These are phyloP conservation scores for Pichia sp. DNA, from an alignment of 1,139 yeast species.

Conservation along the genomic window DNA sequence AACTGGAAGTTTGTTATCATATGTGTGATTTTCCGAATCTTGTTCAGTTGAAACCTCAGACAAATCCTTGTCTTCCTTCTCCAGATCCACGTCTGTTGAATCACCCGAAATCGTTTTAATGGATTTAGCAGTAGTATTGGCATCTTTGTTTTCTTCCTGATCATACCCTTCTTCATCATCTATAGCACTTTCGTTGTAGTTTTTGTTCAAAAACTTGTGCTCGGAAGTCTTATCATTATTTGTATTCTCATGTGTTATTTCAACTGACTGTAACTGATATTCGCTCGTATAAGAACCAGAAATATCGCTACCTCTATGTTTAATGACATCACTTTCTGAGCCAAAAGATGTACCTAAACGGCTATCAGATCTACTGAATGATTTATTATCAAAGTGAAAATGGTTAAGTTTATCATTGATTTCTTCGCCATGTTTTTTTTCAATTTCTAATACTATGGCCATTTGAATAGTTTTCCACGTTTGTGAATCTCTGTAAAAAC, in stretches of 20 bases:
- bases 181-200: background rate
- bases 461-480: slow-evolving; percentile 62
- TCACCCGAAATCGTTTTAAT: background rate
- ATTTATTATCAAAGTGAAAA: slow-evolving; percentile 4
- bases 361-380: slow-evolving; percentile 9
- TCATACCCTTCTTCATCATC: background rate
- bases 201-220: background rate
- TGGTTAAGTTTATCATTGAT: slow-evolving; percentile 5
- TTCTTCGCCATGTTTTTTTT: slow-evolving; percentile 1
- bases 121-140: background rate
- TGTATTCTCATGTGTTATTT: background rate
- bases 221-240: background rate
- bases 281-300: background rate
- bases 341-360: slow-evolving; percentile 17
- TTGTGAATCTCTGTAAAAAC: slow-evolving; percentile 51
- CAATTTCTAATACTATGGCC: slow-evolving; percentile 39
- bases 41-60: background rate
- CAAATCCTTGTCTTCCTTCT: background rate
- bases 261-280: background rate
- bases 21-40: background rate
- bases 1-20: background rate
- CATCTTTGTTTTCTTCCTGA: background rate
- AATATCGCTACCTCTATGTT: background rate
- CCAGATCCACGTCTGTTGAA: background rate
- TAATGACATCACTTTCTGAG: slow-evolving; percentile 12